Conservation (phyloP, 2,329 filamentous ascomycete genomes). For the Aciculosporium take region DNA sequence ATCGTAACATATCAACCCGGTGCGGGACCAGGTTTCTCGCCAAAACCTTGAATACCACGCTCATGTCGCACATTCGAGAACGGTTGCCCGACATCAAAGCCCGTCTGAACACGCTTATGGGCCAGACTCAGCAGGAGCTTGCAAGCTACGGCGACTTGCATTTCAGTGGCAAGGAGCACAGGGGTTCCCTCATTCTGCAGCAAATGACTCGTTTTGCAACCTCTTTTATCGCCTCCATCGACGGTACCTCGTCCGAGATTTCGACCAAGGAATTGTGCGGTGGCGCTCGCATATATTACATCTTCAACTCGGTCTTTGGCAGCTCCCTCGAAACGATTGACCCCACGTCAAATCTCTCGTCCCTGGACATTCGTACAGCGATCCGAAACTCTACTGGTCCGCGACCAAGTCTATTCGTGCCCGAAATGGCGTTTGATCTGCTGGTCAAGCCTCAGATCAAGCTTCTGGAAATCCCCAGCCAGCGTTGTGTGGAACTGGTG, state of each 20-base stretch:
- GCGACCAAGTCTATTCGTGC: conserved; percentile 88
- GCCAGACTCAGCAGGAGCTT: conserved; percentile 96
- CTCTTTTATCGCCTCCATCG: conserved; percentile 95
- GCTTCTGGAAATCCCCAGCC: conserved; percentile 82
- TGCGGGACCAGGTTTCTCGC: conserved; percentile 92
- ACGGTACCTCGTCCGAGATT: conserved; percentile 96
- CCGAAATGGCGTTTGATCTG: conserved; percentile 92
- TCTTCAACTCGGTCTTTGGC: conserved; percentile 97
- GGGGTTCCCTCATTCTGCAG: conserved; percentile 86
- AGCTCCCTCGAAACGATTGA: conserved; percentile 94
- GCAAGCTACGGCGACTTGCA: conserved; percentile 97
- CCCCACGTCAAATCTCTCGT: conserved; percentile 86
- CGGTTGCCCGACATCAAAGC: conserved; percentile 96
- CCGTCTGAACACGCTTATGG: conserved; percentile 93
- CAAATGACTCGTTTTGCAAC: conserved; percentile 97
- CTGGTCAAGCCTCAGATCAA: conserved; percentile 98
- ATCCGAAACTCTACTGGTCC: conserved; percentile 97
- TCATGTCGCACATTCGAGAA: conserved; percentile 94
- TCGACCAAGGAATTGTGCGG: conserved; percentile 96
- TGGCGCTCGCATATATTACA: conserved; percentile 93
- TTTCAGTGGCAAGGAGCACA: conserved; percentile 93
- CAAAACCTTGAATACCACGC: conserved; percentile 84
- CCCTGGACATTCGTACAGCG: conserved; percentile 87
- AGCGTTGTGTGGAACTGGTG: conserved; percentile 92
- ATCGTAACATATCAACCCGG: conserved; percentile 84